Base-by-base conservation (phyloP, 176 grass and related monocot species). In the Pontederia paniculata region DNA sequence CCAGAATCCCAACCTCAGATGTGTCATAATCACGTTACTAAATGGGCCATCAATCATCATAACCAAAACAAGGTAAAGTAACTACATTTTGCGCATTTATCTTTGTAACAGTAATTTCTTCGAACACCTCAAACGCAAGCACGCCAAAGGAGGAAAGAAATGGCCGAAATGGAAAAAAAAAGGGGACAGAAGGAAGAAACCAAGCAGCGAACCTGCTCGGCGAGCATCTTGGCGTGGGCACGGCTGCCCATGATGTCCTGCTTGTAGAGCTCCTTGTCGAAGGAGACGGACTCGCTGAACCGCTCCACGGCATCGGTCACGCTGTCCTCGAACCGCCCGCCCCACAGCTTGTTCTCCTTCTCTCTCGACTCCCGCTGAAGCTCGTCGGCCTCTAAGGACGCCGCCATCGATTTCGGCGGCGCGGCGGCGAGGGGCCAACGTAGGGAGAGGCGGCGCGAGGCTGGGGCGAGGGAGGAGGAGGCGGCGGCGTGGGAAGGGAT, bases 161-260 rank as follows among this genome's bases (percentile, higher is more conserved):
- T 37, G 28, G 7, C 28, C 28, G 28, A 37, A 37, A 5, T 2
- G 28, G 28, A 37, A 37, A 37, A 37, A 37, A 37, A 37, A 37
- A 37, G 28, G 28, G 3, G 28, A 37, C 5, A 6, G 28, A 37
- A 37, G 7, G 7, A 37, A 37, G 28, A 45, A 47, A 28, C 7
- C 31, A 19, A 0, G 15, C 10, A 23, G 4, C n/a, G 15, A 69
- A 98, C 93, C 80, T 90, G 83, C 5, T 67, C 67, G 12, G 86
- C 86, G 48, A 98, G 93, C 93, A 98, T 98, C 65, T 68, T 66
- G 51, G 88, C 93, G 57, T 98, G 93, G 31, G 86, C 93, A 67
- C 88, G 81, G 77, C 93, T 98, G 50, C 86, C 93, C 69, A 87
- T 83, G 44, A 98, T 91, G 62, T 98, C 93, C 48, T 91, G 84